These are phyloP conservation scores for Colletotrichum shisoi DNA, from an alignment of 2,329 filamentous ascomycete species.

Conservation along the genomic window DNA sequence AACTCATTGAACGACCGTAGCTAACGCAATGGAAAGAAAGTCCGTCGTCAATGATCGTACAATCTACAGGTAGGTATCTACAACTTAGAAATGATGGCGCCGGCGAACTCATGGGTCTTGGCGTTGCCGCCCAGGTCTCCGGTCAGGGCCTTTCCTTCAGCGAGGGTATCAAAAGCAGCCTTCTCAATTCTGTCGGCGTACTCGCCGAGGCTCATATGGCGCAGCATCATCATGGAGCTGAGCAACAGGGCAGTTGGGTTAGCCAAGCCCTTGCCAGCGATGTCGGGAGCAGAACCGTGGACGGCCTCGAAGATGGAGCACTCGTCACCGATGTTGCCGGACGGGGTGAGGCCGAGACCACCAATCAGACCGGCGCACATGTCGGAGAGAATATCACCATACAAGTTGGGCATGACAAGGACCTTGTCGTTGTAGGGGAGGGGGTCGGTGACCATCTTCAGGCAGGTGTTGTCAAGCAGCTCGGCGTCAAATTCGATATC, in stretches of 20 bases:
- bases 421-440: conserved; percentile 99
- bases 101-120: conserved; percentile 93
- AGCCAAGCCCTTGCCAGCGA: conserved; percentile 92
- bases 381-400: conserved; percentile 99
- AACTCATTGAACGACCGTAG: conserved; percentile 39
- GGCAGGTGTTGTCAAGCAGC: conserved; percentile 97
- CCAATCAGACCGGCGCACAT: conserved; percentile 99
- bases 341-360: conserved; percentile 94
- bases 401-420: conserved; percentile 96
- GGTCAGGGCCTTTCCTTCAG: conserved; percentile 95
- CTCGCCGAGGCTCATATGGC: conserved; percentile 91
- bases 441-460: conserved; percentile 98
- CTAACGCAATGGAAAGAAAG: conserved; percentile 37
- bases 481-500: conserved; percentile 96
- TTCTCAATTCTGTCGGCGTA: conserved; percentile 89
- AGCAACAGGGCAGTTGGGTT: conserved; percentile 97
- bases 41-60: conserved; percentile 38
- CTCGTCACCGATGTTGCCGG: conserved; percentile 98
- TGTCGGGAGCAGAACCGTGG: conserved; percentile 95
- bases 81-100: conserved; percentile 81
- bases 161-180: conserved; percentile 92
- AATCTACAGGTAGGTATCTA: conserved; percentile 50
- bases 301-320: conserved; percentile 99
- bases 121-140: conserved; percentile 95
- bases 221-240: conserved; percentile 98